phyloP scores from a whole-genome alignment of 2,329 filamentous ascomycete genomes.

The Ceratocystis smalleyi region DNA sequence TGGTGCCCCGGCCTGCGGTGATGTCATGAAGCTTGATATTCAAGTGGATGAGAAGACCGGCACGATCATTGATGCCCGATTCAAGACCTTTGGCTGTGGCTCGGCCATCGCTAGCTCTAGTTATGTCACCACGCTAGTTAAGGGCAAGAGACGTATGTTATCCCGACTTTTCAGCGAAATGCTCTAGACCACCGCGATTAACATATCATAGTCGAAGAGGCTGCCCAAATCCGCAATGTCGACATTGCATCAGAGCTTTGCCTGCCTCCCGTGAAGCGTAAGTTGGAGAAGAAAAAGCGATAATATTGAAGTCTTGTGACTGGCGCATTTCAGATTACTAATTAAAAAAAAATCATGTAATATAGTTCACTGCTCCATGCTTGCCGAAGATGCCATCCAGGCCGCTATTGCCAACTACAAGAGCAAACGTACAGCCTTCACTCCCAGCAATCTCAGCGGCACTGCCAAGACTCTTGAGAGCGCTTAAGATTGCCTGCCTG shows the following conservation, averaged over 20 bases:
- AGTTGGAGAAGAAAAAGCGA: conserved; percentile 25
- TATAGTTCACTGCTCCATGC: conserved; percentile 77
- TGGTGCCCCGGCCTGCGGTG: conserved; percentile 73
- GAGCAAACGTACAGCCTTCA: conserved; percentile 46
- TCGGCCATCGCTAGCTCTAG: conserved; percentile 87
- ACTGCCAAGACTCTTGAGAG: conserved; percentile 33
- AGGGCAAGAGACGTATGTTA: conserved; percentile 55
- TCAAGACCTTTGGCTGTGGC: conserved; percentile 95
- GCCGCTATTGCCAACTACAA: conserved; percentile 82
- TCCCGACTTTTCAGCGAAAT: too few species aligned
- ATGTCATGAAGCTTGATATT: conserved; percentile 72
- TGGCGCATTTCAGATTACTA: neutral
- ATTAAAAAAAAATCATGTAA: neutral
- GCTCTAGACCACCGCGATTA: neutral
- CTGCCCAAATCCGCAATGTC: conserved; percentile 82
- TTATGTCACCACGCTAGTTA: conserved; percentile 90
- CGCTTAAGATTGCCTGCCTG: neutral
- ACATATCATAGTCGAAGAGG: conserved; percentile 55
- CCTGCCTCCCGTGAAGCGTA: conserved; percentile 73
- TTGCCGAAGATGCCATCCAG: conserved; percentile 84
- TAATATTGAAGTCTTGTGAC: neutral
- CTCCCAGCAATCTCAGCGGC: conserved; percentile 59
- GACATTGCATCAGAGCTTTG: conserved; percentile 96
- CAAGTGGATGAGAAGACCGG: conserved; percentile 77
- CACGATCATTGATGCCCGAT: conserved; percentile 86